These are phyloP conservation scores for Pezicula radicicola DNA, from an alignment of 2,329 filamentous ascomycete species.

Conservation along the genomic window DNA sequence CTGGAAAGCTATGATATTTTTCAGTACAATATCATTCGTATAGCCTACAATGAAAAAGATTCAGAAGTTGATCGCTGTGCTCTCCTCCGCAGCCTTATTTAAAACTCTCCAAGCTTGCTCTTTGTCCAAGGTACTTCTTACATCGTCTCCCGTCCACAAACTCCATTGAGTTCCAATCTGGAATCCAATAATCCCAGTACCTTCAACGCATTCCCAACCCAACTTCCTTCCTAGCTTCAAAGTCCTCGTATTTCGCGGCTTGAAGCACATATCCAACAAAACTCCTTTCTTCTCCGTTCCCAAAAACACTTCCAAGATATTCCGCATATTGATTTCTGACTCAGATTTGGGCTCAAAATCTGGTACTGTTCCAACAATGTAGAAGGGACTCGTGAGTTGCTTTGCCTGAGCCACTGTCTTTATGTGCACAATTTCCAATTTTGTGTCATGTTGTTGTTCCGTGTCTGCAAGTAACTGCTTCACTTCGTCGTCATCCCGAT, in stretches of 20 bases:
- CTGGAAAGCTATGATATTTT: too few relatives aligned
- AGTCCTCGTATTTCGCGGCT: slow-evolving; percentile 66
- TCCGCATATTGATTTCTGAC: slow-evolving; percentile 56
- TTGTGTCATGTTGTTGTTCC: slow-evolving; percentile 11
- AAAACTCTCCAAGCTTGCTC: slow-evolving; percentile 30
- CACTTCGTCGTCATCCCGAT: slow-evolving; percentile 68
- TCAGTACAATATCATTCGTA: too few relatives aligned
- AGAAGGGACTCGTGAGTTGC: slow-evolving; percentile 54
- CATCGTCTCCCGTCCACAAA: slow-evolving; percentile 31
- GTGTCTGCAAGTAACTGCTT: slow-evolving; percentile 63
- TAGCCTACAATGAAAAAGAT: too few relatives aligned
- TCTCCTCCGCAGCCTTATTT: slow-evolving; percentile 29
- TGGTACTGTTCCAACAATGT: slow-evolving; percentile 71
- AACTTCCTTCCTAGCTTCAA: slow-evolving; percentile 55
- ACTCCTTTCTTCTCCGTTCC: slow-evolving; percentile 53
- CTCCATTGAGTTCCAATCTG: slow-evolving; percentile 38
- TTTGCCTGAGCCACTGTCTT: slow-evolving; percentile 37
- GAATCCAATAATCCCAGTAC: slow-evolving; percentile 37
- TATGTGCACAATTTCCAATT: slow-evolving; percentile 9
- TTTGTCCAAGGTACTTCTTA: slow-evolving; percentile 17
- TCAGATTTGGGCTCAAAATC: slow-evolving; percentile 66
- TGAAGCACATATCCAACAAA: slow-evolving; percentile 82
- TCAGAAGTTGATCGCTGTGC: slow-evolving; percentile 30
- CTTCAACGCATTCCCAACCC: slow-evolving; percentile 43
- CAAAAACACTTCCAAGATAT: slow-evolving; percentile 31